Evolutionary conservation across 1,284 basidiomycete genomes (phyloP).

Genomic region (Sporisorium iseilematis-ciliati): DNA sequence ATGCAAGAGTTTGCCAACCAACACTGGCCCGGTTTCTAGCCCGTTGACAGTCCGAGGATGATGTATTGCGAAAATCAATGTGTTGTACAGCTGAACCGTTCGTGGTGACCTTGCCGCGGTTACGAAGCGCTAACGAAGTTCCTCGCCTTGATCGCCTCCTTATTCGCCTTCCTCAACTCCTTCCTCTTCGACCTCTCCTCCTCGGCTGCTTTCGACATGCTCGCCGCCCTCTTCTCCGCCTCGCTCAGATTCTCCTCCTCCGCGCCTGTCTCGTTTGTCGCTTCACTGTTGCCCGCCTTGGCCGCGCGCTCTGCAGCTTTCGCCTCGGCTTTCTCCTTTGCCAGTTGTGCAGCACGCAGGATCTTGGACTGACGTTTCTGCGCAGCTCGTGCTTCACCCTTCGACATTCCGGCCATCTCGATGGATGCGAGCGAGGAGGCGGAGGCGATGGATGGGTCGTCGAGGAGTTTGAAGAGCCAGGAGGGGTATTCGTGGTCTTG

Average conservation of each 20-base stretch:
- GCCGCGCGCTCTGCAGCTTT: conserved; percentile 51
- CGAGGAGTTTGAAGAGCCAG: conserved; percentile 87
- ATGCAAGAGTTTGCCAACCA: conserved; percentile 50
- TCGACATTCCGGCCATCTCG: conserved; percentile 63
- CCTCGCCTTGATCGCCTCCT: conserved; percentile 62
- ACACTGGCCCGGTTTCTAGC: conserved; percentile 41
- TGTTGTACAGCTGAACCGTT: not conserved
- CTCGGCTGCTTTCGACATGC: conserved; percentile 22
- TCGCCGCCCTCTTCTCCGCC: conserved; percentile 8
- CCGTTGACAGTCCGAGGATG: not conserved
- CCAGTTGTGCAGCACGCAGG: conserved; percentile 49
- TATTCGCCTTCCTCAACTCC: conserved; percentile 54
- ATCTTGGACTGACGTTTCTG: conserved; percentile 60
- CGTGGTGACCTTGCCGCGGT: not conserved
- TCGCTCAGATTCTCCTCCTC: conserved; percentile 13
- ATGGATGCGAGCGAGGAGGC: conserved; percentile 55
- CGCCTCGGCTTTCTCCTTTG: conserved; percentile 48
- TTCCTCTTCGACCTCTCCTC: conserved; percentile 49
- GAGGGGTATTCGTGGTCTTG: conserved; percentile 87
- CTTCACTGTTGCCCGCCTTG: conserved; percentile 3
- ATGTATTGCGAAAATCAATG: not conserved
- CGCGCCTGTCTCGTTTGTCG: not conserved
- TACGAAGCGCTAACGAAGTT: conserved; percentile 64
- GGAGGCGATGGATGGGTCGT: conserved; percentile 55
- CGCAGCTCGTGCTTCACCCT: conserved; percentile 65